Base-by-base conservation (phyloP, 257 asterid species). In the Agastache rugosa region DNA sequence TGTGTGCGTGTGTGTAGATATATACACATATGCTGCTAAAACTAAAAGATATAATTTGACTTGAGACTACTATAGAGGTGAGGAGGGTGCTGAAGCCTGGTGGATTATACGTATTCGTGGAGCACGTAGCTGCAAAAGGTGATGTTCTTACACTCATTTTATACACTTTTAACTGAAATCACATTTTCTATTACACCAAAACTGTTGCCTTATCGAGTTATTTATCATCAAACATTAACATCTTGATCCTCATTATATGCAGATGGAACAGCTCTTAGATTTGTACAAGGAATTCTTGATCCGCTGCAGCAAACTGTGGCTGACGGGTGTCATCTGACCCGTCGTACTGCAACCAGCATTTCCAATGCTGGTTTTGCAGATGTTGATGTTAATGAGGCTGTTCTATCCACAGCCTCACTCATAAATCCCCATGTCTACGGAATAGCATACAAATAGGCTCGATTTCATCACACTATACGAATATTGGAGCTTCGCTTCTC, bases 51-150 rank as follows among this genome's bases (percentile, higher is more conserved):
- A n/a, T n/a, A n/a, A n/a, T n/a, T n/a, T n/a, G n/a, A 19, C 74
- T 19, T 23, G 16, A 51, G 59, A 29, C 19, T 78, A 19, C 83
- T 39, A 39, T 39, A 93, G 98, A 93, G 85, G 83, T 93, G 67
- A 87, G 67, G 79, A 86, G 98, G 87, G 98, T 93, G 79, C 97
- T 93, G 60, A 88, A 79, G 86, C 97, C 97, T 0, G 98, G 98
- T 1, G 98, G 98, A 17, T 0, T 77, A 29, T 93, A 86, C 85
- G 42, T 93, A 71, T 93, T 93, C 69, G 88, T 90, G 20, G 97
- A 93, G 76, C 98, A 93, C 54, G 98, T 93, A 23, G 96, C 89
- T 74, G 97, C 97, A 71, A 76, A 86, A 86, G 98, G 96, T 93
- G 85, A 81, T 19, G 2, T 8, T 44, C 17, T 59, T 54, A 39